These are phyloP conservation scores for Clitocybe nebularis DNA, from an alignment of 1,284 basidiomycete species.

Conservation along the genomic window DNA sequence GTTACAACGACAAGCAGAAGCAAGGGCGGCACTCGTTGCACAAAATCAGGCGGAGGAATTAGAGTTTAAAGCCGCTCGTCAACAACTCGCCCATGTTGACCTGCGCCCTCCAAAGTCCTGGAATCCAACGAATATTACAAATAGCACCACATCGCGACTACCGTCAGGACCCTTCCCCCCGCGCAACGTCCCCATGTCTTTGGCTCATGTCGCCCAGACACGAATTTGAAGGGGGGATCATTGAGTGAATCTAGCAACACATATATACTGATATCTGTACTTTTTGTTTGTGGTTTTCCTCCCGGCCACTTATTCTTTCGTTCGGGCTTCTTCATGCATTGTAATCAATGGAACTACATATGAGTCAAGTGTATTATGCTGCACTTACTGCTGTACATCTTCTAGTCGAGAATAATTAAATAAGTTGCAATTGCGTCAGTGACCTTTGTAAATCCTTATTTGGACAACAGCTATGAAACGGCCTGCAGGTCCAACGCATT, in stretches of 20 bases:
- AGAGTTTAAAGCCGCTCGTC: slow-evolving; percentile 73
- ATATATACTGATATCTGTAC: too few relatives aligned
- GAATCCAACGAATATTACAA: slow-evolving; percentile 56
- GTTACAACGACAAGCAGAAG: slow-evolving; percentile 76
- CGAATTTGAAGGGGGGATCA: slow-evolving; percentile 8
- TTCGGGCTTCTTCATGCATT: neutral
- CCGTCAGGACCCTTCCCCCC: slow-evolving; percentile 10
- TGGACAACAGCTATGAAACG: slow-evolving; percentile 17
- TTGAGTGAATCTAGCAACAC: too few relatives aligned
- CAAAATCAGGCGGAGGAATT: slow-evolving; percentile 74
- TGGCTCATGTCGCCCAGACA: slow-evolving; percentile 6
- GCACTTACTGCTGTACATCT: too few relatives aligned
- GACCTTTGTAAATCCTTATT: slow-evolving; percentile 11
- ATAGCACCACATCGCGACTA: slow-evolving; percentile 20
- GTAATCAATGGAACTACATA: neutral
- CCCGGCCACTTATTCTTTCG: slow-evolving; percentile 5
- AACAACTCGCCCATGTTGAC: slow-evolving; percentile 68
- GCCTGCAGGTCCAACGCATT: slow-evolving; percentile 8
- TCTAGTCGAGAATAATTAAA: too few relatives aligned
- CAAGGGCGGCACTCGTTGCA: slow-evolving; percentile 66
- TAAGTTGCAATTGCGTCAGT: slow-evolving; percentile 15
- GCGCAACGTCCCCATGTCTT: slow-evolving; percentile 6
- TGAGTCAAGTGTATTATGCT: too few relatives aligned
- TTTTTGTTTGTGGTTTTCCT: slow-evolving; percentile 9
- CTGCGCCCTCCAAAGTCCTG: slow-evolving; percentile 71